A percentile compares a stretch with the other conserved stretches of the same genome.
phyloP scores from a whole-genome alignment of 1,139 yeast genomes.

The Pichia sp. region DNA sequence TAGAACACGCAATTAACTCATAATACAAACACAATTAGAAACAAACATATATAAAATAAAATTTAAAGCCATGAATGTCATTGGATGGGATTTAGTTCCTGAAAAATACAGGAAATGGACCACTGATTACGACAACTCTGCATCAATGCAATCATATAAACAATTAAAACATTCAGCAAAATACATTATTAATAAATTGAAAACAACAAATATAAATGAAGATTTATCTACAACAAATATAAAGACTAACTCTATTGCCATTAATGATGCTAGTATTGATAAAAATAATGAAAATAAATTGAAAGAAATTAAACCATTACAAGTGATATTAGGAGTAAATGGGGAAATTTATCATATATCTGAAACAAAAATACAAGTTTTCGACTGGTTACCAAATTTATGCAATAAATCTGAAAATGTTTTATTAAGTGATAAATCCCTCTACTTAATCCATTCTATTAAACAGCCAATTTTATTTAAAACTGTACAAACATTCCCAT shows the following conservation, averaged over 20 bases:
- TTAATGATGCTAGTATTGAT: not conserved
- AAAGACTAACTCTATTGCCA: too few species aligned
- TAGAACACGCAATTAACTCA: too few species aligned
- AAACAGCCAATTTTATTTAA: not conserved
- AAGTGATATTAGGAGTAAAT: not conserved
- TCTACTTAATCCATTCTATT: not conserved
- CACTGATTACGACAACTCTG: slow-evolving; percentile 1
- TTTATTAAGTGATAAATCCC: not conserved
- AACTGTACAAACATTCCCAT: not conserved
- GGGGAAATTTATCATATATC: slow-evolving; percentile 1
- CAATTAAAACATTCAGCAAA: slow-evolving; percentile 9
- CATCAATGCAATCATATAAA: slow-evolving; percentile 4
- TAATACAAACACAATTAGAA: too few species aligned
- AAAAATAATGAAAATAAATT: not conserved
- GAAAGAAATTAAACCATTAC: too few species aligned
- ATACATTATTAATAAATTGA: slow-evolving; percentile 6
- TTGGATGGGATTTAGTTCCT: slow-evolving; percentile 1
- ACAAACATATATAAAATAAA: too few species aligned
- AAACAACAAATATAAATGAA: not conserved
- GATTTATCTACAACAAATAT: not conserved
- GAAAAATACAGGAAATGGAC: slow-evolving; percentile 4
- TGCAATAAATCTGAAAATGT: not conserved
- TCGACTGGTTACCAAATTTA: slow-evolving; percentile 1
- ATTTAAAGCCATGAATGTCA: not conserved
- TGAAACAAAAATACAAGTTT: not conserved